A percentile compares a stretch with the other conserved stretches of the same genome.
phyloP scores from a whole-genome alignment of 495 filamentous ascomycete genomes.

The Hypomontagnella submonticulosa region DNA sequence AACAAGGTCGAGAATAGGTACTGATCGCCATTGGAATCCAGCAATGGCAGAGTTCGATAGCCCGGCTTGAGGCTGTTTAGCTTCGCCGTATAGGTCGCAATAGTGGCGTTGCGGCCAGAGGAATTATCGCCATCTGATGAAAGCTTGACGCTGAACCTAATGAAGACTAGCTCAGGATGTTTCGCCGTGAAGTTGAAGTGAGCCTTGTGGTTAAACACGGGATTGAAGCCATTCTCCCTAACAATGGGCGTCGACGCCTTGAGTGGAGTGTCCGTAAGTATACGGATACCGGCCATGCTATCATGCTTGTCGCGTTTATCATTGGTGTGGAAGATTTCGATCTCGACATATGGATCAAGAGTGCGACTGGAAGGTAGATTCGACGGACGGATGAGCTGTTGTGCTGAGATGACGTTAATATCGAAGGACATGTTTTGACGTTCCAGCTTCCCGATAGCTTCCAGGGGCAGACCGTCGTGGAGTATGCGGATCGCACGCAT shows the following conservation, averaged over 20 bases:
- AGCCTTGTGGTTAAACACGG: constrained; percentile 77
- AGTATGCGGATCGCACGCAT: constrained; percentile 70
- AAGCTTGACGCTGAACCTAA: constrained; percentile 91
- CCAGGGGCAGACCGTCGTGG: constrained; percentile 57
- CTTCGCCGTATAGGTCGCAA: constrained; percentile 93
- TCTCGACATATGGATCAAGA: constrained; percentile 92
- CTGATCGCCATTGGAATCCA: constrained; percentile 85
- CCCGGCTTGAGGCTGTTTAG: constrained; percentile 88
- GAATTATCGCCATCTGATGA: constrained; percentile 75
- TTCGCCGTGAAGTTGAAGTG: constrained; percentile 84
- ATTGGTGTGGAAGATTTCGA: constrained; percentile 94
- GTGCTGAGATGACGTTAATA: constrained; percentile 90
- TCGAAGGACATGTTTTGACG: constrained; percentile 83
- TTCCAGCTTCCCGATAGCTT: constrained; percentile 66
- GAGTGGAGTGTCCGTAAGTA: constrained; percentile 70
- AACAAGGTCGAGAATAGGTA: constrained; percentile 96
- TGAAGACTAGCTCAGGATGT: constrained; percentile 91
- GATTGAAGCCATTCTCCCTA: constrained; percentile 90
- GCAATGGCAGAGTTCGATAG: constrained; percentile 97
- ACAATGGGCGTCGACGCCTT: constrained; percentile 81
- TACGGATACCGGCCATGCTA: constrained; percentile 59
- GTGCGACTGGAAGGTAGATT: constrained; percentile 73
- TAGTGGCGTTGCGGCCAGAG: constrained; percentile 63
- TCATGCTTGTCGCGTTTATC: constrained; percentile 74
- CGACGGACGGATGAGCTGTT: constrained; percentile 87